phyloP scores from a whole-genome alignment of 1,284 basidiomycete genomes.

The Marasmius oreades region DNA sequence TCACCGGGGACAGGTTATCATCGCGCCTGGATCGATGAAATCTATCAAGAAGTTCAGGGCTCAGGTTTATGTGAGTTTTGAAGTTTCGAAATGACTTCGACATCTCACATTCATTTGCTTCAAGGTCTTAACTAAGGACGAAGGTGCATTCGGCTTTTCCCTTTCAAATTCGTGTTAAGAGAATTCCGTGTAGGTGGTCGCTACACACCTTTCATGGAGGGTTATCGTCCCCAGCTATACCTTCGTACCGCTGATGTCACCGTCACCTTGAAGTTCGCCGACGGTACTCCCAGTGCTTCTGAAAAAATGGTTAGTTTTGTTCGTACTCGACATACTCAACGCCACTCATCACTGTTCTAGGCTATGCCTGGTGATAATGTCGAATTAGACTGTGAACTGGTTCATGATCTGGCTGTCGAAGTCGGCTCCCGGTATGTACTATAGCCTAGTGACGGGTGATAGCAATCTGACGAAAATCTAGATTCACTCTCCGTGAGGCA shows the following conservation, averaged over 20 bases:
- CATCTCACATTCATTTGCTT: neutral
- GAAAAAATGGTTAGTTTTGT: constrained; percentile 71
- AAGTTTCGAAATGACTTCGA: constrained; percentile 1
- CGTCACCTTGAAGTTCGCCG: constrained; percentile 82
- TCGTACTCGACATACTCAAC: neutral
- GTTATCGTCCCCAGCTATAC: constrained; percentile 97
- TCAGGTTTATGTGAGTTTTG: constrained; percentile 74
- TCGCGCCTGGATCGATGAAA: constrained; percentile 91
- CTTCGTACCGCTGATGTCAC: constrained; percentile 96
- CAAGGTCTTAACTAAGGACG: constrained; percentile 94
- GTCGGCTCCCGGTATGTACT: constrained; percentile 73
- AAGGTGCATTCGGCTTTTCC: constrained; percentile 42
- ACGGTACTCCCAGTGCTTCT: constrained; percentile 69
- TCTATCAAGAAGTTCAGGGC: constrained; percentile 92
- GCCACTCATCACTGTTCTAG: constrained; percentile 33
- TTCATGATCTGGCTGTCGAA: constrained; percentile 91
- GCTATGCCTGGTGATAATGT: constrained; percentile 99
- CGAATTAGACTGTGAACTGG: constrained; percentile 85
- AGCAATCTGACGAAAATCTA: constrained; percentile 20
- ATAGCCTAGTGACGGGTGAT: neutral
- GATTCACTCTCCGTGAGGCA: constrained; percentile 97
- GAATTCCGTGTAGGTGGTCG: constrained; percentile 61
- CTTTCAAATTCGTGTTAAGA: neutral
- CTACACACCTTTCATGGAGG: constrained; percentile 95
- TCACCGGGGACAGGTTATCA: constrained; percentile 90